phyloP scores from a whole-genome alignment of 805 yeast species.

The Starmerella apis region DNA sequence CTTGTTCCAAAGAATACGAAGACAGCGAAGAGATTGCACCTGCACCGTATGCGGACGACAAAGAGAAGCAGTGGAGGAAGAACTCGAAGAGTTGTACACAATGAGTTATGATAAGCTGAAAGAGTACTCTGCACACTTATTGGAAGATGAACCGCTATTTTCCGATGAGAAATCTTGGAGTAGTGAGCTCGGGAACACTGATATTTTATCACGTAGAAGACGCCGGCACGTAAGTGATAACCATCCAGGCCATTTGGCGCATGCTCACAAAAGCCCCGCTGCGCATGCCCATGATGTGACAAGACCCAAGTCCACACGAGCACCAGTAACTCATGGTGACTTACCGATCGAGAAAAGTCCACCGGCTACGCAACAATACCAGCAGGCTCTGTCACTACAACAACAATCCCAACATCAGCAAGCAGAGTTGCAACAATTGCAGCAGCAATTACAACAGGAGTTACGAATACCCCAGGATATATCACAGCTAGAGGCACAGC shows the following conservation, averaged over 20 bases:
- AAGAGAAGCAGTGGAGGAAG: slow-evolving; percentile 60
- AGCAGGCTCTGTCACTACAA: neutral
- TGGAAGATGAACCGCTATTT: neutral
- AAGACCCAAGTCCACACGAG: no score
- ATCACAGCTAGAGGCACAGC: neutral
- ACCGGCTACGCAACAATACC: neutral
- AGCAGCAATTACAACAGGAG: neutral
- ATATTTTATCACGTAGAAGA: neutral
- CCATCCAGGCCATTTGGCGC: neutral
- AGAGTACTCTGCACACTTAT: slow-evolving; percentile 11
- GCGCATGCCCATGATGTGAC: no score
- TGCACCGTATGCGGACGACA: slow-evolving; percentile 74
- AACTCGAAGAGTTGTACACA: slow-evolving; percentile 62
- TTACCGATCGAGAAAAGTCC: neutral
- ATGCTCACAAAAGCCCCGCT: neutral
- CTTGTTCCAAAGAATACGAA: slow-evolving; percentile 52
- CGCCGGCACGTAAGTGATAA: neutral
- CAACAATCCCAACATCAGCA: neutral
- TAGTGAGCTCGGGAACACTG: neutral
- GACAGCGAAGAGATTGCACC: slow-evolving; percentile 49
- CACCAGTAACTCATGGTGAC: no score
- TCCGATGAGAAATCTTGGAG: neutral
- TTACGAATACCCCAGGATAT: neutral
- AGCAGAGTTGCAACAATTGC: neutral
- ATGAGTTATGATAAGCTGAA: slow-evolving; percentile 49